Evolutionary conservation across 176 grass and related monocot genomes (phyloP).

Genomic region (Oryza longistaminata): DNA sequence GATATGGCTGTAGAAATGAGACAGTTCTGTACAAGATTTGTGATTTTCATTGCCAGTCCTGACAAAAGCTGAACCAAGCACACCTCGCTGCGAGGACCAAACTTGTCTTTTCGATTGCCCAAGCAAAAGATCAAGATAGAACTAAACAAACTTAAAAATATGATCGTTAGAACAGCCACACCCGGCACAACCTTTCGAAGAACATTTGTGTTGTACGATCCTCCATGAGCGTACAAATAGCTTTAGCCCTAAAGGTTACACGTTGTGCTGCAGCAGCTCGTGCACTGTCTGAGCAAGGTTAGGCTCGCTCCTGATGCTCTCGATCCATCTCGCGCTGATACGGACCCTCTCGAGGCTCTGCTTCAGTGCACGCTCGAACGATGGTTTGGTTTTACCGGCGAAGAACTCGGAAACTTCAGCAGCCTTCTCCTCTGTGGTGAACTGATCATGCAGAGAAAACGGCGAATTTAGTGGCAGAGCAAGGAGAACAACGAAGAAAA

Average conservation of each 20-base stretch:
- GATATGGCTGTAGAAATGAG: background rate
- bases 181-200: background rate
- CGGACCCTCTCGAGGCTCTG: constrained; percentile 73
- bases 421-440: constrained; percentile 64
- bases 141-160: background rate
- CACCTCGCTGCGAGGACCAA: background rate
- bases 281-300: constrained; percentile 52
- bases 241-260: background rate
- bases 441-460: constrained; percentile 37
- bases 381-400: constrained; percentile 49
- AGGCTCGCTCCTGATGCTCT: constrained; percentile 59
- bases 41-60: background rate
- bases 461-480: background rate
- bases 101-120: background rate
- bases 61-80: background rate
- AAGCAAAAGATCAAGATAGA: background rate
- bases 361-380: constrained; percentile 76
- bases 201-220: background rate
- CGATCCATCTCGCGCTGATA: constrained; percentile 61
- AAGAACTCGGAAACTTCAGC: constrained; percentile 71
- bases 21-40: background rate
- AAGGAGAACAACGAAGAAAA: background rate
- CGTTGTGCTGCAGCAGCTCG: constrained; percentile 34
- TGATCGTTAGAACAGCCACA: background rate
- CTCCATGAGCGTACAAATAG: background rate